Evolutionary conservation across 2,329 filamentous ascomycete genomes (phyloP).

Genomic region (Ilyonectria destructans): DNA sequence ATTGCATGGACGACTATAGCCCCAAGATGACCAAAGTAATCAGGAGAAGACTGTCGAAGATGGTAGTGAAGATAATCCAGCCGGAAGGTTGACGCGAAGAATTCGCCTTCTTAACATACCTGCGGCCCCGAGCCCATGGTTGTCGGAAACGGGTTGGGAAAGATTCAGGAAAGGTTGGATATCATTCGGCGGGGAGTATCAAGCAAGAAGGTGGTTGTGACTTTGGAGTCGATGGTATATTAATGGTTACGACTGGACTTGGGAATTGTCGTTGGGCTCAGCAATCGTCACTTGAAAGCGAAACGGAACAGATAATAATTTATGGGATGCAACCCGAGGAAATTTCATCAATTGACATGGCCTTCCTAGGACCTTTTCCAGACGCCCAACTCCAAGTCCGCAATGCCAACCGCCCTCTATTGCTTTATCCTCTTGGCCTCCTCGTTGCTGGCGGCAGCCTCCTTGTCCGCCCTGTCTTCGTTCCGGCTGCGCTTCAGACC

Average conservation of each 20-base stretch:
- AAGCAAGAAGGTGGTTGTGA: constrained; percentile 30
- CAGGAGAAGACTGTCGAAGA: no score
- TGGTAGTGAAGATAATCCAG: no score
- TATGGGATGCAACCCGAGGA: constrained; percentile 31
- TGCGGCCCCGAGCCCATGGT: constrained; percentile 16
- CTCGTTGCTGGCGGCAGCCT: constrained; percentile 59
- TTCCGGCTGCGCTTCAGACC: constrained; percentile 89
- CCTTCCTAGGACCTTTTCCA: constrained; percentile 49
- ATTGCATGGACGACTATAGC: no score
- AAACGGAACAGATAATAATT: constrained; percentile 21
- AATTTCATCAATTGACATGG: constrained; percentile 49
- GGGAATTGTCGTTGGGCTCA: background rate
- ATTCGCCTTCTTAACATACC: no score
- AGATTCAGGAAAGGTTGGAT: constrained; percentile 25
- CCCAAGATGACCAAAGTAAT: no score
- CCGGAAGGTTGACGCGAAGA: no score
- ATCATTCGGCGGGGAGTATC: constrained; percentile 12
- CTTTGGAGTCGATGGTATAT: constrained; percentile 10
- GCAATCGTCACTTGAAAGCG: constrained; percentile 16
- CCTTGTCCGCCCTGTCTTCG: constrained; percentile 66
- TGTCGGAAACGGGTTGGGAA: constrained; percentile 27
- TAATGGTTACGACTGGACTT: background rate
- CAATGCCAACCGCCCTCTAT: constrained; percentile 42
- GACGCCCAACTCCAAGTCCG: constrained; percentile 53
- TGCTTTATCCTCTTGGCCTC: constrained; percentile 58